Percentiles rank a stretch among this genome's conserved stretches.
These are phyloP conservation scores for Dipodascus albidus DNA, from an alignment of 805 yeast genomes.

Conservation along the genomic window DNA sequence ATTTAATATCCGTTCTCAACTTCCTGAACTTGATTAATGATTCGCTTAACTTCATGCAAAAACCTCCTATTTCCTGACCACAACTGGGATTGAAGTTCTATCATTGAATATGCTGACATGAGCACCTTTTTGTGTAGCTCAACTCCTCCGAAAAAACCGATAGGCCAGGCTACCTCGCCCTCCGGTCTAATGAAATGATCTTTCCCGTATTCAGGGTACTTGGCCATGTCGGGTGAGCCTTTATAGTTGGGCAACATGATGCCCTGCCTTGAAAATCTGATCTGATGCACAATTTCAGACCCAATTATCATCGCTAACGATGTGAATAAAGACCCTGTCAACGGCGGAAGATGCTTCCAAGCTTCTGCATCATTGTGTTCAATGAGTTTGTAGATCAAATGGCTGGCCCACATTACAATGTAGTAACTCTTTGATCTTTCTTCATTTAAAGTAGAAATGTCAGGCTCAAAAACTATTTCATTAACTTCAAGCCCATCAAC, in stretches of 20 bases:
- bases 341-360: background rate
- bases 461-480: background rate
- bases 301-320: background rate
- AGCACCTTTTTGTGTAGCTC: background rate
- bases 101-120: background rate
- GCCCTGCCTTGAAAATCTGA: background rate
- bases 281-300: background rate
- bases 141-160: background rate
- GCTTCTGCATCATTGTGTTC: background rate
- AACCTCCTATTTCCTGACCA: background rate
- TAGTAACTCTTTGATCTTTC: background rate
- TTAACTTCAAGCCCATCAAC: background rate
- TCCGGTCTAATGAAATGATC: background rate
- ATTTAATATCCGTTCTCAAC: background rate
- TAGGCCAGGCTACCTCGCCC: background rate
- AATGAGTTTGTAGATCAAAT: background rate
- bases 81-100: background rate
- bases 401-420: background rate
- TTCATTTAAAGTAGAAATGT: background rate
- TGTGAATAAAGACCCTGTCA: background rate
- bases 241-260: background rate
- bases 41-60: background rate
- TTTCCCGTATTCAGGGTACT: background rate
- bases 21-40: background rate
- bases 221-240: background rate